Evolutionary conservation across 305 asterid species (phyloP), one percentile per base, ranked within the genome.

Genomic region (Euphrasia arctica): DNA sequence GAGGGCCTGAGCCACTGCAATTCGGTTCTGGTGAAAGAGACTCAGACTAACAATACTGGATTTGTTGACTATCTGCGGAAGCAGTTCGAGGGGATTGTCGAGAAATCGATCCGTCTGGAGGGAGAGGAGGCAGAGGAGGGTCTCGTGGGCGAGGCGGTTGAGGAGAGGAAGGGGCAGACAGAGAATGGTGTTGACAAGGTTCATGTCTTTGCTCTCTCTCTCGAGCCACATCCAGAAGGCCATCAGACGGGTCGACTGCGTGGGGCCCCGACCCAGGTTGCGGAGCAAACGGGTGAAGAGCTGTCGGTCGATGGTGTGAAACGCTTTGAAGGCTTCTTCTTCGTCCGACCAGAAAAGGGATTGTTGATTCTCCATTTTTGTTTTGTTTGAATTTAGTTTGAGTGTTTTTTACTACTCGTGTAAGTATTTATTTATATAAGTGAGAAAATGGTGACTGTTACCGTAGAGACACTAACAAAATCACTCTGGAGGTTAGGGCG

Each of bases 141-240:
- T 63, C 58, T 90, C 97, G 1, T 80, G 77, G 2, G 73, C 82
- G 3, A 74, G 36, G 9, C 70, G 66, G 4, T 72, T 73, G 15
- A 90, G 32, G 47, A 80, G 7, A 0, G 9, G 1, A 0, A 14
- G 45, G 0, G 91, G 82, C 13, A 80, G 56, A 0, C 72, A 29
- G 34, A 74, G 50, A 63, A 87, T 32, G 9, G 54, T 62, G 12
- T 18, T 51, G 2, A 89, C 55, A 5, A 83, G 8, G n/a, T 39
- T 29, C 56, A 42, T 13, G 57, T 76, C 75, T 0, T 31, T 60
- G 57, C 58, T 59, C 5, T 72, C 76, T 41, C 56, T 68, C 62
- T 87, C 95, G 0, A 90, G 80, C 89, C 91, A 90, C 22, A 82
- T 63, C 70, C 79, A 79, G 56, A 90, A 79, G 0, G 81, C 94